These are phyloP conservation scores for Amphichorda felina DNA, from an alignment of 2,329 filamentous ascomycete genomes.

Conservation along the genomic window DNA sequence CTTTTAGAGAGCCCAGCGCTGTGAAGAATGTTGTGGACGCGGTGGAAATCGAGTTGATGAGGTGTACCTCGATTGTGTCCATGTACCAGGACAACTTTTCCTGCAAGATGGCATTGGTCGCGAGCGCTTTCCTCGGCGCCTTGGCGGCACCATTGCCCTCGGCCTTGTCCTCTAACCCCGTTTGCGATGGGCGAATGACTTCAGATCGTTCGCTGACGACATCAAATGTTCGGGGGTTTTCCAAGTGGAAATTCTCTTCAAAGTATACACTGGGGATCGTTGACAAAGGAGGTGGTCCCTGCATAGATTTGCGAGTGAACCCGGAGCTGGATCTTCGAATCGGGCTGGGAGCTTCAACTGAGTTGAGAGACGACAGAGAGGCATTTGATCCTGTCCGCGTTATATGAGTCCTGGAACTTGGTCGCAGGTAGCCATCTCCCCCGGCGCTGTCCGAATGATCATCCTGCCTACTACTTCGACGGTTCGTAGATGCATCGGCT, in stretches of 20 bases:
- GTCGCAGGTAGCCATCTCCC: constrained; percentile 33
- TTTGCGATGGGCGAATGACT: constrained; percentile 63
- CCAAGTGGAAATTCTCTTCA: constrained; percentile 86
- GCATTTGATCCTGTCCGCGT: constrained; percentile 23
- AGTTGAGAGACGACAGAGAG: constrained; percentile 36
- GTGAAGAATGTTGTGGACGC: constrained; percentile 96
- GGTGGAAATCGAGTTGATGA: constrained; percentile 91
- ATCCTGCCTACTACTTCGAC: constrained; percentile 27
- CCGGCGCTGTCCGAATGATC: constrained; percentile 24
- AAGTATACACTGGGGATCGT: constrained; percentile 93
- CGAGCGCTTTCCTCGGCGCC: constrained; percentile 67
- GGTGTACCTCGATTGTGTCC: constrained; percentile 95
- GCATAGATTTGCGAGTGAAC: constrained; percentile 41
- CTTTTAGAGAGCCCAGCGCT: constrained; percentile 78
- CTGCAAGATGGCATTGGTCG: constrained; percentile 92
- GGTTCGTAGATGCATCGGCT: constrained; percentile 42
- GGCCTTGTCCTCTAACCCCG: constrained; percentile 39
- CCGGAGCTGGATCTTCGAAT: constrained; percentile 32
- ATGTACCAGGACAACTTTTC: constrained; percentile 99
- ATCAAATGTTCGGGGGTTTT: constrained; percentile 93
- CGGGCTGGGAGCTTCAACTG: constrained; percentile 31
- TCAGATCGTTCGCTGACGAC: constrained; percentile 93
- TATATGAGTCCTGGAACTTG: constrained; percentile 14
- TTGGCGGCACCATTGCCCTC: constrained; percentile 43
- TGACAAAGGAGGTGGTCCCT: constrained; percentile 73